phyloP scores from a whole-genome alignment of 768 basidiomycete species.

The Collybia sp. region DNA sequence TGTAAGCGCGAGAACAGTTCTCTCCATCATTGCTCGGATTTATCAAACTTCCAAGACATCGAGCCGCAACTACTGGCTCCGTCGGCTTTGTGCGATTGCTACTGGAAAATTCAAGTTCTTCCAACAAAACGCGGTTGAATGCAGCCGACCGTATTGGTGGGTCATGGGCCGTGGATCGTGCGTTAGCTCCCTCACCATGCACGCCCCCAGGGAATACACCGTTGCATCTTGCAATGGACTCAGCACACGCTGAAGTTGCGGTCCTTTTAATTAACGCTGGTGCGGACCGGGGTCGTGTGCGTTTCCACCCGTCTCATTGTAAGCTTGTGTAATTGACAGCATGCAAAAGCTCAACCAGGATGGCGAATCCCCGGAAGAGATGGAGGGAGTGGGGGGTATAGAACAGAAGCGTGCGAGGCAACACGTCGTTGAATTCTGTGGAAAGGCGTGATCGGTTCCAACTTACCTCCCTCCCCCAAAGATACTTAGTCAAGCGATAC shows the following conservation, averaged over 20 bases:
- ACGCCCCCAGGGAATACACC: conserved; percentile 79
- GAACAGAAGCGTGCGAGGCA: conserved; percentile 80
- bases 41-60: conserved; percentile 53
- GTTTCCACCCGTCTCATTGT: conserved; percentile 24
- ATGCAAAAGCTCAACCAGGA: conserved; percentile 72
- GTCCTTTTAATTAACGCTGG: conserved; percentile 92
- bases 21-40: no score
- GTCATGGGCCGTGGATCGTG: conserved; percentile 5
- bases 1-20: no score
- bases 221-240: conserved; percentile 95
- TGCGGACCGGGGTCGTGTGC: conserved; percentile 84
- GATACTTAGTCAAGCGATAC: no score
- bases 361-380: conserved; percentile 79
- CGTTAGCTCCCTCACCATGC: no score
- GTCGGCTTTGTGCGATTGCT: conserved; percentile 84
- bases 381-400: conserved; percentile 84
- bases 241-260: conserved; percentile 88
- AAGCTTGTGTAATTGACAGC: conserved; percentile 9
- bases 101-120: conserved; percentile 75
- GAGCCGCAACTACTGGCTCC: conserved; percentile 94
- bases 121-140: conserved; percentile 79
- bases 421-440: conserved; percentile 75
- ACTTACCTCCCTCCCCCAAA: no score
- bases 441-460: conserved; percentile 36
- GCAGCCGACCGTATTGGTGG: conserved; percentile 76